Evolutionary conservation across 2,329 filamentous ascomycete genomes (phyloP), one percentile per base, ranked within the genome.

Genomic region (Periconia sp.): DNA sequence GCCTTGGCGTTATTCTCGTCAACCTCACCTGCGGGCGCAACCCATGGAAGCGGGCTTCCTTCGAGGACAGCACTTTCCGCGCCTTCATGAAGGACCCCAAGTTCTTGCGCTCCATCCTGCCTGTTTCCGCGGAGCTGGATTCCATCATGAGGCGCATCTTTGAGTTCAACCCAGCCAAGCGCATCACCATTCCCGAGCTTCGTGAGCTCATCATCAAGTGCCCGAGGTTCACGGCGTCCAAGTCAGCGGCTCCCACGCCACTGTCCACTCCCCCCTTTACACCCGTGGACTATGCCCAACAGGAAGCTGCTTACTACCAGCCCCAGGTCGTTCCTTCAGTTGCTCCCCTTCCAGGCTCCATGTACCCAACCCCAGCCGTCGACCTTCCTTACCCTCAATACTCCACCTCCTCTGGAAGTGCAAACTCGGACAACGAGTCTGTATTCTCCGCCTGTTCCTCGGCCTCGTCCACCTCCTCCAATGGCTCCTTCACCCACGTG

Each of bases 21-120:
- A 99, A 99, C 80, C 82, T 99, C 63, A 96, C 92, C 48, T 99
- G 94, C 78, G 94, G 94, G 71, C 91, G 94, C 74, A 99, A 99
- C 77, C 94, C 94, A 55, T 99, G 94, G 94, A 97, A 97, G 79
- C 89, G 94, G 73, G 94, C 94, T 57, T 96, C 92, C 13, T 81
- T 86, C 64, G 91, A 96, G 74, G 94, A 99, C 76, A 91, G 91
- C 60, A 97, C 94, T 44, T 99, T 97, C 83, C 86, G 89, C 68
- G 92, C 92, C 50, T 97, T 90, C 77, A 84, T 90, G 64, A 88
- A 88, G 79, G 91, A 92, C 70, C 85, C 86, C 57, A 87, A 89
- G 70, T 99, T 97, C 74, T 80, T 99, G 61, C 89, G 92, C 80
- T 90, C 91, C 58, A 99, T 99, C 66, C 83, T 99, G 53, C 93